These are phyloP conservation scores for Hypomyces rosellus DNA, from an alignment of 2,329 filamentous ascomycete genomes.

Conservation along the genomic window DNA sequence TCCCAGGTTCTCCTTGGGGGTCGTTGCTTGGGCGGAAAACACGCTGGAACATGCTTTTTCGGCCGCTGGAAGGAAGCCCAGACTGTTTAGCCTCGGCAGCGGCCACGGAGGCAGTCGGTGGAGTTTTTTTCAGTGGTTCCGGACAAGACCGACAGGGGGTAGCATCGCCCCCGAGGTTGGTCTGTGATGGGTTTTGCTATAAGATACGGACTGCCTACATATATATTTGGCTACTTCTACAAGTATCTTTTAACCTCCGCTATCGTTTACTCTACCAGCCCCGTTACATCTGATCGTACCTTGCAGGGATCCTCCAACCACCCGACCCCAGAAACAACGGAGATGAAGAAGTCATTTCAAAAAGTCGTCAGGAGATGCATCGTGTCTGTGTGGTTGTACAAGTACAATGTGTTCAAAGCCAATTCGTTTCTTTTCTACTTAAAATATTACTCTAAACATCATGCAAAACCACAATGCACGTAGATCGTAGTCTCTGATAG, in stretches of 20 bases:
- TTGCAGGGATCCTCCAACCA: conserved; percentile 2
- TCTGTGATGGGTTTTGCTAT: conserved; percentile 10
- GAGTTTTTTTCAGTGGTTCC: background rate
- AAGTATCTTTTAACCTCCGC: conserved; percentile 11
- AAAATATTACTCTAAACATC: too few relatives aligned
- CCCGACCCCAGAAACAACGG: conserved; percentile 5
- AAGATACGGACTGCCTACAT: background rate
- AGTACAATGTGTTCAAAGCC: too few relatives aligned
- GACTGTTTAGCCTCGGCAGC: conserved; percentile 17
- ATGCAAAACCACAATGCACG: too few relatives aligned
- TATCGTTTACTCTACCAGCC: conserved; percentile 2
- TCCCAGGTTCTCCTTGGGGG: background rate
- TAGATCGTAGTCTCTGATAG: too few relatives aligned
- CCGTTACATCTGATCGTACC: conserved; percentile 9
- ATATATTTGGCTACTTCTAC: background rate
- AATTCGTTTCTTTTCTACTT: too few relatives aligned
- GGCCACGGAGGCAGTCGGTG: too few relatives aligned
- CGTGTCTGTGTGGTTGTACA: conserved; percentile 2
- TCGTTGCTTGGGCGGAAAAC: conserved; percentile 1
- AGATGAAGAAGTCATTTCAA: conserved; percentile 12
- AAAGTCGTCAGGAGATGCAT: conserved; percentile 3
- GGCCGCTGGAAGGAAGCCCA: conserved; percentile 6
- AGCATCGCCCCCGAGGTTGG: conserved; percentile 15
- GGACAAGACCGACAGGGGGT: background rate
- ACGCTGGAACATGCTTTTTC: conserved; percentile 3